Evolutionary conservation across 495 filamentous ascomycete species (phyloP), one percentile per base, ranked within the genome.

Genomic region (Xylaria scruposa): DNA sequence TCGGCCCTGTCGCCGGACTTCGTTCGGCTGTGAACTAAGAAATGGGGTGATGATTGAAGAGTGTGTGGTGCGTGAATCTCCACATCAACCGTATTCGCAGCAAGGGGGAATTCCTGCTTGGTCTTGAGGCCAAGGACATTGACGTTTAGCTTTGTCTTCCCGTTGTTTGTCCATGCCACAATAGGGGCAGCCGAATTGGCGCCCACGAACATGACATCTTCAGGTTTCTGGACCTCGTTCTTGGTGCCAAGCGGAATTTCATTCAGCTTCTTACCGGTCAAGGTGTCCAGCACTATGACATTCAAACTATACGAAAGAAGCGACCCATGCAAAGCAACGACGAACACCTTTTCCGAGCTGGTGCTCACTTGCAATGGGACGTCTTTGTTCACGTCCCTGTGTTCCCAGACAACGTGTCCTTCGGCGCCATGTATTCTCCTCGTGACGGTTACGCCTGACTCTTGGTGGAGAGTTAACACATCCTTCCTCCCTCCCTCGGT

Each of bases 21-120:
- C 0, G 93, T 93, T 76, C 91, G 88, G 78, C 88, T 96, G 71
- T 97, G 92, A 9, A 98, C 92, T 53, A 98, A 82, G 81, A 97
- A 93, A 84, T 97, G 91, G 4, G 93, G 85, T 31, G 88, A 83
- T 40, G 91, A 91, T 78, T 91, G 90, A 33, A 90, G 81, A 64
- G 90, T 84, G 64, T 89, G 87, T 6, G 93, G 89, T 17, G 94
- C 91, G 78, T 97, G 92, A 29, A 98, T 81, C 9, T 84, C 85
- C 46, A 98, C 90, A 38, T 87, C 83, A 13, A 89, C 81, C 21
- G 95, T 86, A 38, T 88, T 87, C n/a, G 89, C 85, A 7, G 87
- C 87, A 38, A 88, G 78, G 13, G 84, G 66, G 47, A 88, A 84
- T 69, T 82, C 85, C 71, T 89, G 87, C 17, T 80, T 78, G 46